Base-by-base conservation (phyloP, 2,329 filamentous ascomycete genomes). In the Penicillium capsulatum region DNA sequence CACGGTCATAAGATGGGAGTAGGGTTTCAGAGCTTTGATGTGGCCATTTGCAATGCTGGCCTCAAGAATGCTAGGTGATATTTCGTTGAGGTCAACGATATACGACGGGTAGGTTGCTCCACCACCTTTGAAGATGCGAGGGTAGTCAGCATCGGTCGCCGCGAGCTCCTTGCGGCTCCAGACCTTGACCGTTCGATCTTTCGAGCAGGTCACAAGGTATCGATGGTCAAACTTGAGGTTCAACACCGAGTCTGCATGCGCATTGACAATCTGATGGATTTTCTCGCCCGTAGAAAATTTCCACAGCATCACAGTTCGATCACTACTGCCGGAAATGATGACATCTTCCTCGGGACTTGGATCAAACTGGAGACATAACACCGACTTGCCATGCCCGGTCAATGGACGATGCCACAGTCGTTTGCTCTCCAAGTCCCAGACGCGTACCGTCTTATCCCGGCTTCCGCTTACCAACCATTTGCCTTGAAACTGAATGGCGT, bases 111-210 rank as follows among this genome's bases (percentile, higher is more conserved):
- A 76, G 7, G 58, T 66, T 13, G 70, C 69, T 3, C 63, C 64
- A 7, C 65, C 60, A 29, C 68, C 60, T 26, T 65, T 48, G 53
- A 63, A 45, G 57, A 75, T 37, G 47, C 63, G 41, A 17, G 72
- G 68, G 50, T 72, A 72, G 39, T 72, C 59, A 16, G 66, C 58
- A 47, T 72, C 67, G 17, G 63, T 60, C 3, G 66, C 65, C 31
- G 61, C 69, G n/a, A 95, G 69, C 13, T 80, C 73, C 13, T 72
- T 75, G 4, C 92, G 81, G 61, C 91, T 97, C 78, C 94, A 98
- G 13, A 98, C 82, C 65, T 96, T 96, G 72, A 98, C 95, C 0
- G 84, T 84, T 64, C 90, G 94, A 65, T 98, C 92, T 63, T 98
- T 98, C 34, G 91, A 97, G 58, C 92, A 97, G 0, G 92, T 98